These are phyloP conservation scores for Metschnikowia cubensis DNA, from an alignment of 805 yeast genomes.

Conservation along the genomic window DNA sequence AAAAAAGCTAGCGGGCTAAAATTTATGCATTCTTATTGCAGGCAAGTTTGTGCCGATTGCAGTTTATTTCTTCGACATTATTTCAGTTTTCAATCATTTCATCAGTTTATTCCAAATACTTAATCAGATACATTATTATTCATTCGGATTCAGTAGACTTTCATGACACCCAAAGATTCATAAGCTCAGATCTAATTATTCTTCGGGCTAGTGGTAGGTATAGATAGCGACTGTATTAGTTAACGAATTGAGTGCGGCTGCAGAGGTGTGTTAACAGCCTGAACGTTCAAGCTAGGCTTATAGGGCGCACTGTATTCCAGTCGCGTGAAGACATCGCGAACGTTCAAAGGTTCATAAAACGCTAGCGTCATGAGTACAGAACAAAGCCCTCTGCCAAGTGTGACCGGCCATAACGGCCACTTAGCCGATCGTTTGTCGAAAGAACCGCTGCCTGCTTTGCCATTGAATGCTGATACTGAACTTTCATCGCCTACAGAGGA, in stretches of 20 bases:
- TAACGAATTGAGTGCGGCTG: not conserved
- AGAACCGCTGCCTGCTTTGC: not conserved
- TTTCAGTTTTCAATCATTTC: not conserved
- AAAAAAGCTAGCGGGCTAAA: conserved; percentile 12
- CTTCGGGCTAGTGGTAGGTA: too few relatives aligned
- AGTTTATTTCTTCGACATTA: not conserved
- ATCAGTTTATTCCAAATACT: not conserved
- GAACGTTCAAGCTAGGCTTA: not conserved
- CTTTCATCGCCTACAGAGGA: not conserved
- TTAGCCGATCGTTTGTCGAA: not conserved
- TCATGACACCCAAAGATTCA: too few relatives aligned
- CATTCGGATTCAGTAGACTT: too few relatives aligned
- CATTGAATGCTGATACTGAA: not conserved
- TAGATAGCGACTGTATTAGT: too few relatives aligned
- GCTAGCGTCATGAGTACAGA: not conserved
- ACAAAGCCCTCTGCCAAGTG: not conserved
- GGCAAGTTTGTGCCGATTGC: not conserved
- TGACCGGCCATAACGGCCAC: not conserved
- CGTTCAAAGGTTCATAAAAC: not conserved
- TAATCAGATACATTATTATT: too few relatives aligned
- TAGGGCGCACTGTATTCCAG: too few relatives aligned
- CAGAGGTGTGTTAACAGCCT: not conserved
- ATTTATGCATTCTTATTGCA: not conserved
- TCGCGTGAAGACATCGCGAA: not conserved
- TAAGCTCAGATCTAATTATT: too few relatives aligned